Evolutionary conservation across 2,329 filamentous ascomycete genomes (phyloP), one percentile per base, ranked within the genome.

Genomic region (Sporothrix inflata): DNA sequence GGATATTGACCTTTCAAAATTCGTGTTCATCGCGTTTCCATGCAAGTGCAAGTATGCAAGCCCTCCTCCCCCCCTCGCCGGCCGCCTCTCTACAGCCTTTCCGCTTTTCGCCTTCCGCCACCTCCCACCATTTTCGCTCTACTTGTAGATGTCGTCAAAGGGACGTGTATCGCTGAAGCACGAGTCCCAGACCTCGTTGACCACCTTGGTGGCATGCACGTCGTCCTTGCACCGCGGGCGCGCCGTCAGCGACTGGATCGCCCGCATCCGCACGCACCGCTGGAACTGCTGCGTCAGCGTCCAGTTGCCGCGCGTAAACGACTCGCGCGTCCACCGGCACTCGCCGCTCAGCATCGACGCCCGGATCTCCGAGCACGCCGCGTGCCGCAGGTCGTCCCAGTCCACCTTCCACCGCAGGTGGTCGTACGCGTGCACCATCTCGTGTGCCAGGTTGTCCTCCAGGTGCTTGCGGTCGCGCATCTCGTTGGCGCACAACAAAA

Each of bases 151-250:
- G 80, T 98, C 95, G 81, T 98, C 94, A 82, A 99, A 99, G 1
- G 96, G 96, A 78, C 96, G 86, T 4, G 95, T 98, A 82, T 99
- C 96, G 69, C 89, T 85, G 80, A 97, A 99, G 81, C 96, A 99
- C 77, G 94, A 98, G 76, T 97, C 94, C 94, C 95, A 99, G n/a
- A 99, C 96, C 82, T 97, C 91, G 82, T 98, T 96, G 72, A 99
- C 94, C 34, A 97, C 90, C 83, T 92, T 93, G 69, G 89, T 88
- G 4, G 96, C 96, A 76, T 98, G 93, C 16, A 90, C 90, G 77
- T 97, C 91, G 81, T 97, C 92, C 80, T 92, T 93, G 79, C 94
- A 96, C 63, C 87, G 86, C 19, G 94, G 94, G 74, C 96, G 86
- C 45, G 88, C 90, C 84, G 90, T 88, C 77, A 99, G 89, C 27